Percentiles rank a stretch among this genome's conserved stretches.
These are phyloP conservation scores for Phellopilus nigrolimitatus DNA, from an alignment of 1,284 basidiomycete genomes.

Conservation along the genomic window DNA sequence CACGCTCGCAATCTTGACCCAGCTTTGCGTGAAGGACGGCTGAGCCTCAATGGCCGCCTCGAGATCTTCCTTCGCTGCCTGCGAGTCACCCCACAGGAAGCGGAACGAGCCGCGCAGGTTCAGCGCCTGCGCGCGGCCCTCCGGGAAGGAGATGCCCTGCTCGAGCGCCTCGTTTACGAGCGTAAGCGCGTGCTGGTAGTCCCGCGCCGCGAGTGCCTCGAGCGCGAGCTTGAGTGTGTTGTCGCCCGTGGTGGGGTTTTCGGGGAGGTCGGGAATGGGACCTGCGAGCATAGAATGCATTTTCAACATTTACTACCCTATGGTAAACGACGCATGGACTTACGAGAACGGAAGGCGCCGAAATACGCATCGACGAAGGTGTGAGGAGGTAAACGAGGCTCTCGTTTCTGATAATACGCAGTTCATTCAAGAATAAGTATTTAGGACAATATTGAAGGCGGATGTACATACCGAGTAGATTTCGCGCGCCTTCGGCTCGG, in stretches of 20 bases:
- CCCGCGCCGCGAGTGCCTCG: slow-evolving; percentile 80
- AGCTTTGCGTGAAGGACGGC: slow-evolving; percentile 81
- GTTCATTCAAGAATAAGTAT: neutral
- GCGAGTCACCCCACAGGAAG: slow-evolving; percentile 85
- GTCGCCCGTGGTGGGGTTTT: slow-evolving; percentile 75
- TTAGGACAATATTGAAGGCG: slow-evolving; percentile 27
- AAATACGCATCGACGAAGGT: slow-evolving; percentile 78
- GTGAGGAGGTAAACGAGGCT: slow-evolving; percentile 43
- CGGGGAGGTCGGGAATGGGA: slow-evolving; percentile 50
- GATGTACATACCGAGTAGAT: slow-evolving; percentile 64
- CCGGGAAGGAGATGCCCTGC: slow-evolving; percentile 79
- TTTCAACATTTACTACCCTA: neutral
- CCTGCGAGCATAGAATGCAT: neutral
- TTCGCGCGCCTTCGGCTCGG: slow-evolving; percentile 67
- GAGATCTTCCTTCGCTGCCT: slow-evolving; percentile 84
- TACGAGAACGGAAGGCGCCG: slow-evolving; percentile 89
- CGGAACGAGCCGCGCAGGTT: slow-evolving; percentile 96
- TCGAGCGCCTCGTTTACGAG: slow-evolving; percentile 85
- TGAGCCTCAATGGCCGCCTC: slow-evolving; percentile 71
- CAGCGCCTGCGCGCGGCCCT: slow-evolving; percentile 80
- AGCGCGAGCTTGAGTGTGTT: slow-evolving; percentile 78
- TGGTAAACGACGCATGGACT: slow-evolving; percentile 26
- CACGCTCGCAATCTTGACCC: slow-evolving; percentile 97
- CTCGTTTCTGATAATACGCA: slow-evolving; percentile 7
- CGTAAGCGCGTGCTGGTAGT: slow-evolving; percentile 81